These are phyloP conservation scores for Leptomonas pyrrhocoris DNA, from an alignment of 208 protist species.

Conservation along the genomic window DNA sequence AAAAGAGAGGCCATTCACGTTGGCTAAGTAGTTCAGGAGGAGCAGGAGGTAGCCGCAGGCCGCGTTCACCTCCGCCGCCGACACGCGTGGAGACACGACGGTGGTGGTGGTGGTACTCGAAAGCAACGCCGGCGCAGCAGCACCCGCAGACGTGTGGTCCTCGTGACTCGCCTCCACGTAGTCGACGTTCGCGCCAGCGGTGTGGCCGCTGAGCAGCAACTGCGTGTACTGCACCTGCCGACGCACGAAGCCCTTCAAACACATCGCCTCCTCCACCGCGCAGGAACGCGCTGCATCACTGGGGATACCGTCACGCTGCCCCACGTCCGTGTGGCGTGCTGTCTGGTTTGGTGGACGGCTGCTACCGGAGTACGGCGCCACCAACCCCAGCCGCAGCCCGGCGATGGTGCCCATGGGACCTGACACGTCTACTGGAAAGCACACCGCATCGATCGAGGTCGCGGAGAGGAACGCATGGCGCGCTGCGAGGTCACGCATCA, in stretches of 20 bases:
- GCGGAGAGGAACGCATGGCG: conserved; percentile 33
- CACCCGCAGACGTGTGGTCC: neutral
- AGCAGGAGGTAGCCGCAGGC: conserved; percentile 69
- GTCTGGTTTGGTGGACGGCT: too few relatives aligned
- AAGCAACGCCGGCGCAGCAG: too few relatives aligned
- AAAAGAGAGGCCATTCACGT: conserved; percentile 51
- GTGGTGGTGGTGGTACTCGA: neutral
- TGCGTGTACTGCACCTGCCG: conserved; percentile 32
- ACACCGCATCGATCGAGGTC: conserved; percentile 41
- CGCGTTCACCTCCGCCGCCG: conserved; percentile 64
- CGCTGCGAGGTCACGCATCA: conserved; percentile 14
- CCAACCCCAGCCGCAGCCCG: conserved; percentile 65
- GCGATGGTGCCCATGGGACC: conserved; percentile 60
- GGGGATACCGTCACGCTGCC: neutral
- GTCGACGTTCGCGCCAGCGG: neutral
- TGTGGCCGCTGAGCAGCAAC: conserved; percentile 36
- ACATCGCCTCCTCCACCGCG: conserved; percentile 7
- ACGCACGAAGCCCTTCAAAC: conserved; percentile 19
- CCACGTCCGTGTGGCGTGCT: neutral
- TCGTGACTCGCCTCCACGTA: neutral
- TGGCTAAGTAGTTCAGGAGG: conserved; percentile 49
- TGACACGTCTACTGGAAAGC: conserved; percentile 59
- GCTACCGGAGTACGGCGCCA: conserved; percentile 20
- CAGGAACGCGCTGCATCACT: neutral
- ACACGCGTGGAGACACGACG: conserved; percentile 35